phyloP scores from a whole-genome alignment of 75 land plant species.

The Gnetum montanum region DNA sequence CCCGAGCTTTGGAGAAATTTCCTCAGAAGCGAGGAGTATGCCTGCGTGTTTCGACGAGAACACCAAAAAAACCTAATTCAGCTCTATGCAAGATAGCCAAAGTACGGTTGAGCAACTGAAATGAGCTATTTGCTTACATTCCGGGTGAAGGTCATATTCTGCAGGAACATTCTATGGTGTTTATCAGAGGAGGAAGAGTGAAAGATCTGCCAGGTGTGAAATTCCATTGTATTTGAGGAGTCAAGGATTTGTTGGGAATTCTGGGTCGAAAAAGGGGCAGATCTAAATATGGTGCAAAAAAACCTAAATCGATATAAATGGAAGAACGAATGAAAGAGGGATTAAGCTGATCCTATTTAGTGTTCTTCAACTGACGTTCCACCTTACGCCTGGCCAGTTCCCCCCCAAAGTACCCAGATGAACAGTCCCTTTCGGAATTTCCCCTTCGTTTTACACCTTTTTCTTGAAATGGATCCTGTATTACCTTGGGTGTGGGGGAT shows the following conservation, averaged over 20 bases:
- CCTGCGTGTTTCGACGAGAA: constrained; percentile 9
- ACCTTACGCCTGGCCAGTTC: no score
- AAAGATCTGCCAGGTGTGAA: constrained; percentile 20
- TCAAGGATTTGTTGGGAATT: constrained; percentile 12
- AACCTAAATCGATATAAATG: constrained; percentile 9
- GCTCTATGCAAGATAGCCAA: constrained; percentile 20
- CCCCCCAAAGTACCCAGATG: no score
- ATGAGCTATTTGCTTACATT: constrained; percentile 7
- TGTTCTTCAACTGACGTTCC: no score
- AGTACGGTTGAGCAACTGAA: constrained; percentile 11
- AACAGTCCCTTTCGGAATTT: no score
- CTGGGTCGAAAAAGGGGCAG: constrained; percentile 3
- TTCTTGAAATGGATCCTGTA: no score
- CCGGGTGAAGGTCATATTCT: constrained; percentile 13
- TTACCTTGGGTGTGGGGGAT: no score
- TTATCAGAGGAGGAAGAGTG: constrained; percentile 16
- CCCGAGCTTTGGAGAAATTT: constrained; percentile 2
- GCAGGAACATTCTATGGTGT: constrained; percentile 10
- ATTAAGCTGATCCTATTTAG: no score
- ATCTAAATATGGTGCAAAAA: constrained; percentile 22
- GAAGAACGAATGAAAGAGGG: no score
- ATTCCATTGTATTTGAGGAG: constrained; percentile 15
- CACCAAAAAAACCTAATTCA: constrained; percentile 27
- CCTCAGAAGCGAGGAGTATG: constrained; percentile 28
- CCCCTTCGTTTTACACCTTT: no score